A percentile compares a stretch with the other conserved stretches of the same genome.
Evolutionary conservation across 2,329 filamentous ascomycete species (phyloP).

Genomic region (Trichoderma lentiforme): DNA sequence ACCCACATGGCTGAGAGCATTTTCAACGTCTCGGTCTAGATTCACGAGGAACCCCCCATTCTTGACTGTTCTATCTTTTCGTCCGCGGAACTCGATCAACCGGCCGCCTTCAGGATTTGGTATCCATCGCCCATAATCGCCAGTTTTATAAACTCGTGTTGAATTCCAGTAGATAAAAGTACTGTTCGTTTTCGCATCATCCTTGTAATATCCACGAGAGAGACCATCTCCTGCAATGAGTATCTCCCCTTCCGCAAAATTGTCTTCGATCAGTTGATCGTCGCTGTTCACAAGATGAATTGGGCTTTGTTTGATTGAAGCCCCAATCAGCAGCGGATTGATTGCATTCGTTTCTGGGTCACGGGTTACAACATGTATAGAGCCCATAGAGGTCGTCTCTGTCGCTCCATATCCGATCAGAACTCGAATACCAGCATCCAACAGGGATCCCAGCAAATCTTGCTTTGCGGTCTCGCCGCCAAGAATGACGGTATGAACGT

Average conservation of each 20-base stretch:
- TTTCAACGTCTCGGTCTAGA: slow-evolving; percentile 15
- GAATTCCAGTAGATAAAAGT: neutral
- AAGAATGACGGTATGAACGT: slow-evolving; percentile 6
- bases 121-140: slow-evolving; percentile 14
- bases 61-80: slow-evolving; percentile 17
- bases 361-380: neutral
- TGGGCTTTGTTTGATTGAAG: neutral
- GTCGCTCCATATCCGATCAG: slow-evolving; percentile 12
- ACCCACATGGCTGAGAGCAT: neutral
- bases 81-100: slow-evolving; percentile 13
- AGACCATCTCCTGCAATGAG: slow-evolving; percentile 9
- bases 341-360: neutral
- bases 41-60: slow-evolving; percentile 15
- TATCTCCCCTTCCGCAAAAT: slow-evolving; percentile 7
- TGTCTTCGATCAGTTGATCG: neutral
- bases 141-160: slow-evolving; percentile 4
- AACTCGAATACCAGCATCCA: slow-evolving; percentile 12
- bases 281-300: neutral
- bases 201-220: slow-evolving; percentile 9
- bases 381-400: slow-evolving; percentile 14
- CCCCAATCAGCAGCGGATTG: slow-evolving; percentile 3
- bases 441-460: neutral
- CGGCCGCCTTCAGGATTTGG: neutral
- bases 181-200: neutral
- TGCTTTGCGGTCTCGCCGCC: slow-evolving; percentile 8